Evolutionary conservation across 148 eudicot genomes (phyloP).

Genomic region (Arbutus unedo): DNA sequence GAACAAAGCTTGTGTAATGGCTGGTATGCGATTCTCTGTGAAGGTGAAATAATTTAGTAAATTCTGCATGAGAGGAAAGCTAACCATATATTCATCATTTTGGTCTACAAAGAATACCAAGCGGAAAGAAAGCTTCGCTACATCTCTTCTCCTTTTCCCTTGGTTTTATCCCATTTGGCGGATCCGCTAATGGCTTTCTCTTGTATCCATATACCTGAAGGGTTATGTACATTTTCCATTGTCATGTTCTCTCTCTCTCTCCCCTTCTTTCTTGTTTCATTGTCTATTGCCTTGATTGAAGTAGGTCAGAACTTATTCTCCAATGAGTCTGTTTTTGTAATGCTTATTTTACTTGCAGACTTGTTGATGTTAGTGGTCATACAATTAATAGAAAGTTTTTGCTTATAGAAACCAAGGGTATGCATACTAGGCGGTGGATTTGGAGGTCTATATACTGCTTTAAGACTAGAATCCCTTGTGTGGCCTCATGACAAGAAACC

Average conservation of each 20-base stretch:
- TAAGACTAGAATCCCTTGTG: conserved; percentile 85
- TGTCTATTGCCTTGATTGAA: neutral
- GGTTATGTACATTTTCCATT: neutral
- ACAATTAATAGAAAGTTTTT: neutral
- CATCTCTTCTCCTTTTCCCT: neutral
- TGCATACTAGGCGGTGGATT: conserved; percentile 99
- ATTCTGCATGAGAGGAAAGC: neutral
- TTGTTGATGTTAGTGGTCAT: neutral
- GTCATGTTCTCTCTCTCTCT: neutral
- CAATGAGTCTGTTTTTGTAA: too few relatives aligned
- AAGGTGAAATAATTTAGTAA: neutral
- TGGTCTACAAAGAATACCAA: neutral
- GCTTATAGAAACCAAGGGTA: conserved; percentile 76
- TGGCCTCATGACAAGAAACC: conserved; percentile 98
- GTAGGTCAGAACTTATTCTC: neutral
- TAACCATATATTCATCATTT: neutral
- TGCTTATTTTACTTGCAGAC: neutral
- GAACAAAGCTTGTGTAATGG: neutral
- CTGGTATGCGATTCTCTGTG: neutral
- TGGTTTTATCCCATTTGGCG: neutral
- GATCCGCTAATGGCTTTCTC: neutral
- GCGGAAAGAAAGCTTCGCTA: neutral
- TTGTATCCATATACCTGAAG: neutral
- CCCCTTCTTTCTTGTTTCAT: neutral
- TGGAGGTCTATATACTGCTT: conserved; percentile 94